phyloP scores from a whole-genome alignment of 768 basidiomycete species.

The Royoungia palumana region DNA sequence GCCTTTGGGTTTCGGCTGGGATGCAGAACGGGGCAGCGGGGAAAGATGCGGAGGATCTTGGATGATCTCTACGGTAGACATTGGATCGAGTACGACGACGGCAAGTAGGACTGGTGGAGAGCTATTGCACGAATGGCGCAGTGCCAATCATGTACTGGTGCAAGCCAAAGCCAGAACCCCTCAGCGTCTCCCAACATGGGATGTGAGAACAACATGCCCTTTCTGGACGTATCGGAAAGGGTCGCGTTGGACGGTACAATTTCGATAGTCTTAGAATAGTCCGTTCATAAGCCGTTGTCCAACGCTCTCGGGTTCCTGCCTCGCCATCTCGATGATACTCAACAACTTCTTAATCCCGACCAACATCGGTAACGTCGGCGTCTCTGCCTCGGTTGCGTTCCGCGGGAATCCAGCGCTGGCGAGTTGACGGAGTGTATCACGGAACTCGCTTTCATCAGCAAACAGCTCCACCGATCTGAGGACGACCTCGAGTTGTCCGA shows the following conservation, averaged over 20 bases:
- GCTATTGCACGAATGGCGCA: neutral
- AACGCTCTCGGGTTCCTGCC: slow-evolving; percentile 88
- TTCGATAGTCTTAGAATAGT: slow-evolving; percentile 38
- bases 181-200: slow-evolving; percentile 1
- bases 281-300: slow-evolving; percentile 66
- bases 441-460: slow-evolving; percentile 46
- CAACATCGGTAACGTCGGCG: slow-evolving; percentile 49
- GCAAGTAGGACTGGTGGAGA: neutral
- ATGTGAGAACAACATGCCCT: slow-evolving; percentile 28
- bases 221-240: neutral
- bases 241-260: neutral
- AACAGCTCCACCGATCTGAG: slow-evolving; percentile 81
- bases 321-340: slow-evolving; percentile 91
- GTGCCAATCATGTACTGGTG: slow-evolving; percentile 1
- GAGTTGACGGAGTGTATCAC: slow-evolving; percentile 61
- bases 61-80: slow-evolving; percentile 31
- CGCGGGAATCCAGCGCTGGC: slow-evolving; percentile 67
- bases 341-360: slow-evolving; percentile 95
- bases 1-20: slow-evolving; percentile 76
- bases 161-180: slow-evolving; percentile 8
- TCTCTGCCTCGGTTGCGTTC: slow-evolving; percentile 40
- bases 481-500: slow-evolving; percentile 71
- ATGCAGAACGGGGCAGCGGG: slow-evolving; percentile 58
- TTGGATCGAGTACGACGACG: slow-evolving; percentile 7
- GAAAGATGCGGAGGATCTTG: slow-evolving; percentile 43